Evolutionary conservation across 768 basidiomycete species (phyloP).

Genomic region (Lentinula lateritia): DNA sequence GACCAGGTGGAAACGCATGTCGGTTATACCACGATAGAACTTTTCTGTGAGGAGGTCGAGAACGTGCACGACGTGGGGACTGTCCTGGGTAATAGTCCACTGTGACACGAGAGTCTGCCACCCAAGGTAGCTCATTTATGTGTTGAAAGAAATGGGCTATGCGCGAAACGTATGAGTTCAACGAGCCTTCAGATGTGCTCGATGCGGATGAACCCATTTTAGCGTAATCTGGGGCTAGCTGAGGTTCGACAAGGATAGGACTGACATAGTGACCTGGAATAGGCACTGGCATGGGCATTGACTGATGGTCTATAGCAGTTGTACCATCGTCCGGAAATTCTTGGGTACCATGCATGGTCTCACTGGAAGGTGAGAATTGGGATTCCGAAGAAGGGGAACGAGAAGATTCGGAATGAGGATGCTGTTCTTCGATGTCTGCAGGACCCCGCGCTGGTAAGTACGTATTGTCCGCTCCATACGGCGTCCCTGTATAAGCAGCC

Average conservation of each 20-base stretch:
- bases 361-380: not conserved
- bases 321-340: slow-evolving; percentile 7
- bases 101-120: slow-evolving; percentile 33
- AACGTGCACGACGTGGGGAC: slow-evolving; percentile 8
- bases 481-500: not conserved
- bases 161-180: slow-evolving; percentile 27
- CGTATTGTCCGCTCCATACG: not conserved
- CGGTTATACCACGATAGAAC: slow-evolving; percentile 8
- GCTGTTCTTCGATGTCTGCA: not conserved
- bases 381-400: not conserved
- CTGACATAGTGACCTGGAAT: slow-evolving; percentile 18
- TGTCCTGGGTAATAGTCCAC: slow-evolving; percentile 37
- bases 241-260: slow-evolving; percentile 36
- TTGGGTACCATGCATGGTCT: not conserved
- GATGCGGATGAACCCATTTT: slow-evolving; percentile 43
- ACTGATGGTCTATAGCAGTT: slow-evolving; percentile 14
- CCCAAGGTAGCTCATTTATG: slow-evolving; percentile 40
- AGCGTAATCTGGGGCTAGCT: slow-evolving; percentile 39
- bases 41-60: slow-evolving; percentile 5
- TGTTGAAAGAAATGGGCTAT: slow-evolving; percentile 26
- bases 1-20: not conserved
- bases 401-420: slow-evolving; percentile 1
- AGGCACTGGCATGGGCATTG: slow-evolving; percentile 2
- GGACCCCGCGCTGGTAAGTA: not conserved
- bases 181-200: slow-evolving; percentile 26